Evolutionary conservation across 164 flowering plant species (phyloP).

Genomic region (Vitis rupestris): DNA sequence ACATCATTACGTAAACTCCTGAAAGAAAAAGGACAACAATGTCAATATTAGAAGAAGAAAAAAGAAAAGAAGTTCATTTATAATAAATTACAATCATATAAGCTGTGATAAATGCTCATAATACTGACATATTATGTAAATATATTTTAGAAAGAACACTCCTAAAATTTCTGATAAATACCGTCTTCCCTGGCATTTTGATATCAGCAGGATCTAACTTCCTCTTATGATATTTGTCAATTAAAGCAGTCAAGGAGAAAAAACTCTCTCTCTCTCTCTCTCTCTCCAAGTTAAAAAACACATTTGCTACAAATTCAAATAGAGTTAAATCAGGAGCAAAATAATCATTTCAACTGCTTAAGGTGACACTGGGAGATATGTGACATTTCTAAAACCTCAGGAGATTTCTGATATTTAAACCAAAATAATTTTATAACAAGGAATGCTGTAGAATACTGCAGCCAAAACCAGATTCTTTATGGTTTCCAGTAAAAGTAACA

Average conservation of each 20-base stretch:
- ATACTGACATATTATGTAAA: not conserved
- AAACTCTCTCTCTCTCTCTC: not conserved
- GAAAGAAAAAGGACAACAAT: constrained; percentile 18
- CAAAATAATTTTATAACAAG: too few species aligned
- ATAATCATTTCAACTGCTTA: not conserved
- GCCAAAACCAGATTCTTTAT: not conserved
- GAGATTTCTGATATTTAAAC: not conserved
- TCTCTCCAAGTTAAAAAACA: not conserved
- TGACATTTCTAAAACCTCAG: not conserved
- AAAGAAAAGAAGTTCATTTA: not conserved
- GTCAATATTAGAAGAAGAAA: not conserved
- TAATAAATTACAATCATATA: not conserved
- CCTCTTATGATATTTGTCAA: not conserved
- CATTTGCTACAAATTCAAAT: not conserved
- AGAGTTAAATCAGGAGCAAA: not conserved
- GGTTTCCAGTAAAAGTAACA: not conserved
- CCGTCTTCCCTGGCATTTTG: not conserved
- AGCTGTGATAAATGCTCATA: not conserved
- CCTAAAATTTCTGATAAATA: not conserved
- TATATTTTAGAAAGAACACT: not conserved
- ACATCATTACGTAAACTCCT: constrained; percentile 99
- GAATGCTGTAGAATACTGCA: not conserved
- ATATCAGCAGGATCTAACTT: not conserved
- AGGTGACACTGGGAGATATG: too few species aligned
- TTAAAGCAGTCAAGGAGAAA: not conserved